phyloP scores from a whole-genome alignment of 2,329 filamentous ascomycete species.

The Fusarium sp. region DNA sequence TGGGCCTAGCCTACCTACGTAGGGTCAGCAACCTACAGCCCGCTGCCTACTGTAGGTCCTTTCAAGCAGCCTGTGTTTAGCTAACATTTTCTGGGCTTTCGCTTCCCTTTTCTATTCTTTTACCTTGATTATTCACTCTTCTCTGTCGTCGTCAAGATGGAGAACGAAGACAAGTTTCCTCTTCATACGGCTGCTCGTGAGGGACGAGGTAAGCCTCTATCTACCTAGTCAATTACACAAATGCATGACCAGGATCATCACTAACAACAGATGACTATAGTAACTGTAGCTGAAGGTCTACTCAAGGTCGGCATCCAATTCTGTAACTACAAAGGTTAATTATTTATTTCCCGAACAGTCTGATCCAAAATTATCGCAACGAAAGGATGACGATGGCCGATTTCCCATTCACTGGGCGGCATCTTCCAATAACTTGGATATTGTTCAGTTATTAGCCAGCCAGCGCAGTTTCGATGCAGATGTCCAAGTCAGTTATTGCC shows the following conservation, averaged over 20 bases:
- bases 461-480: slow-evolving; percentile 85
- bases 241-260: background rate
- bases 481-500: slow-evolving; percentile 68
- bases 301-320: slow-evolving; percentile 47
- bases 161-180: slow-evolving; percentile 74
- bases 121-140: background rate
- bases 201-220: slow-evolving; percentile 75
- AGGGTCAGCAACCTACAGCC: slow-evolving; percentile 11
- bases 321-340: background rate
- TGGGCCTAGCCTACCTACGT: slow-evolving; percentile 5
- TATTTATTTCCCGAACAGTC: slow-evolving; percentile 62
- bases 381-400: slow-evolving; percentile 86
- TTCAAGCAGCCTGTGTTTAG: background rate
- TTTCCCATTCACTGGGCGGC: slow-evolving; percentile 95
- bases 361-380: slow-evolving; percentile 80
- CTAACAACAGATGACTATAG: slow-evolving; percentile 58
- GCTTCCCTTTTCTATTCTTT: background rate
- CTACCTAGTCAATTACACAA: slow-evolving; percentile 11
- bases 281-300: slow-evolving; percentile 75
- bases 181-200: slow-evolving; percentile 90
- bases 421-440: slow-evolving; percentile 82
- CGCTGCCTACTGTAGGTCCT: background rate
- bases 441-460: slow-evolving; percentile 79
- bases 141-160: slow-evolving; percentile 30
- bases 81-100: slow-evolving; percentile 1